Conservation (phyloP, 2,329 filamentous ascomycete genomes). For the Fusarium illudens region DNA sequence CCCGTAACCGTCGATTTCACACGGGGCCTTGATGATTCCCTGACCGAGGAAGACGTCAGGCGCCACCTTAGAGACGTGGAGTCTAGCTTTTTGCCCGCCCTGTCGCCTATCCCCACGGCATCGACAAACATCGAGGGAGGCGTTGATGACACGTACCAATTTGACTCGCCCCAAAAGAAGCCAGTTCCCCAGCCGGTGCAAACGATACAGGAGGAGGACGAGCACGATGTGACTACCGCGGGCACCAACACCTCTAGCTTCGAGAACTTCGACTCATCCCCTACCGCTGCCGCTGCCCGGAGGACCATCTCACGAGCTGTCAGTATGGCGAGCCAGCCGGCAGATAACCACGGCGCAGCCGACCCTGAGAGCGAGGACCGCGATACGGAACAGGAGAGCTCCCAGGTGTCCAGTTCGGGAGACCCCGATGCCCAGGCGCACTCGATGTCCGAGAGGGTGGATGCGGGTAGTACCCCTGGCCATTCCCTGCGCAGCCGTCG, state of each 20-base stretch:
- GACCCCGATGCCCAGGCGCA: constrained; percentile 45
- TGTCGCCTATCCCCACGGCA: constrained; percentile 63
- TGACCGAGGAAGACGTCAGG: constrained; percentile 62
- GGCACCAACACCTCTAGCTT: constrained; percentile 59
- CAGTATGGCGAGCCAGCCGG: constrained; percentile 52
- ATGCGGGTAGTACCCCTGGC: constrained; percentile 59
- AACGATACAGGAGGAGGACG: constrained; percentile 26
- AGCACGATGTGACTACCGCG: constrained; percentile 42
- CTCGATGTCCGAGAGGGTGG: constrained; percentile 45
- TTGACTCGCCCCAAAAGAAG: constrained; percentile 55
- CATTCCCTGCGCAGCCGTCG: constrained; percentile 57
- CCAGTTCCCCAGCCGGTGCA: constrained; percentile 41
- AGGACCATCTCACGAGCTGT: constrained; percentile 62
- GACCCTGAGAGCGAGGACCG: constrained; percentile 40
- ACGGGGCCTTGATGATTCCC: constrained; percentile 53
- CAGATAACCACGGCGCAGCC: constrained; percentile 33
- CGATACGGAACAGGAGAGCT: constrained; percentile 43
- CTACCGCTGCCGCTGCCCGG: constrained; percentile 63
- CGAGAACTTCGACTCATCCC: constrained; percentile 65
- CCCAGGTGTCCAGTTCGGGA: constrained; percentile 42
- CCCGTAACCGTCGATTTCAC: constrained; percentile 49
- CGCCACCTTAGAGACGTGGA: constrained; percentile 70
- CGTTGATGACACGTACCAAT: constrained; percentile 67
- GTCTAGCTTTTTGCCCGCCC: constrained; percentile 68
- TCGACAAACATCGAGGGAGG: constrained; percentile 47